phyloP scores from a whole-genome alignment of 2,329 filamentous ascomycete genomes.

The Albophoma yamanashiensis region DNA sequence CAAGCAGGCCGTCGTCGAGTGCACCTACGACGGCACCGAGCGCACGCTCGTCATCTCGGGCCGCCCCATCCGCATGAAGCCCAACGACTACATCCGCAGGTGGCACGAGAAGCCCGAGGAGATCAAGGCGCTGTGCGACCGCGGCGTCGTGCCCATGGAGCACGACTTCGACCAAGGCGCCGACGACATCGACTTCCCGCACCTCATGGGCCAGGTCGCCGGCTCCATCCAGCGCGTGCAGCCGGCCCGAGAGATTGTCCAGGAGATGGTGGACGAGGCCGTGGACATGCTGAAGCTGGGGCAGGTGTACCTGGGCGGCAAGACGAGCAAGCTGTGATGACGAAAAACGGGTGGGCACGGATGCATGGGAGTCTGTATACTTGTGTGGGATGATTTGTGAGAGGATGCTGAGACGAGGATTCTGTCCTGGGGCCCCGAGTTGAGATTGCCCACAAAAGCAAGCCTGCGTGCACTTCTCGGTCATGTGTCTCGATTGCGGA shows the following conservation, averaged over 20 bases:
- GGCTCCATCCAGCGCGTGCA: constrained; percentile 67
- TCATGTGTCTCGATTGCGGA: too few relatives aligned
- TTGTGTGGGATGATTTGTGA: not conserved
- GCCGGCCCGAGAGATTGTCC: constrained; percentile 75
- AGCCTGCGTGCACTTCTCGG: not conserved
- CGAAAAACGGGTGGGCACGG: not conserved
- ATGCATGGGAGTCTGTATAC: not conserved
- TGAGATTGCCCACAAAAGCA: not conserved
- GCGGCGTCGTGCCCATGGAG: constrained; percentile 70
- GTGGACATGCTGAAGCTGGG: constrained; percentile 55
- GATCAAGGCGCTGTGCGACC: constrained; percentile 64
- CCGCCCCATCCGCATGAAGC: constrained; percentile 66
- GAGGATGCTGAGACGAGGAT: not conserved
- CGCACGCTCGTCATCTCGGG: constrained; percentile 76
- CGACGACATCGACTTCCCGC: constrained; percentile 74
- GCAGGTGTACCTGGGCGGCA: constrained; percentile 41
- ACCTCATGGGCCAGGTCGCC: constrained; percentile 90
- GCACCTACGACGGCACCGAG: constrained; percentile 68
- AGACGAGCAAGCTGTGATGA: constrained; percentile 31
- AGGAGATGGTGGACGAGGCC: constrained; percentile 77
- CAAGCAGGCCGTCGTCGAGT: constrained; percentile 75
- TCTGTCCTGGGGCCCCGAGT: not conserved
- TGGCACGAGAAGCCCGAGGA: constrained; percentile 72
- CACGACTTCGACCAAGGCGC: constrained; percentile 68
- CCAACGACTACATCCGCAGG: constrained; percentile 71